phyloP scores from a whole-genome alignment of 345 rosid species.

The Acer negundo region DNA sequence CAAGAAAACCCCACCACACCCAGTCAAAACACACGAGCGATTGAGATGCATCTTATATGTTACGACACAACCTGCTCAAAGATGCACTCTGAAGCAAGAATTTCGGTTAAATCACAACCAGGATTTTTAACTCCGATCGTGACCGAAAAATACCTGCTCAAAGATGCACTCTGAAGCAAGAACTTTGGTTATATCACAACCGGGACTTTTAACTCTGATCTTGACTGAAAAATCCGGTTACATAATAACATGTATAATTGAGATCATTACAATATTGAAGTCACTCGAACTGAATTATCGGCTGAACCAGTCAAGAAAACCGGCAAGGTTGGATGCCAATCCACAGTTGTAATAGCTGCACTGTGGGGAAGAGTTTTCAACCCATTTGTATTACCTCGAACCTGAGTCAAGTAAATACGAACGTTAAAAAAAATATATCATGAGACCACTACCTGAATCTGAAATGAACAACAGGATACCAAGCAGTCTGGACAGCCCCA shows the following conservation, averaged over 20 bases:
- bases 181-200: not conserved
- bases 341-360: slow-evolving; percentile 65
- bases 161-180: not conserved
- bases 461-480: not conserved
- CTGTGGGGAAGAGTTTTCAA: slow-evolving; percentile 60
- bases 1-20: not conserved
- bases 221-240: not conserved
- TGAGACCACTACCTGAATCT: not conserved
- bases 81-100: too few species aligned
- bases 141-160: not conserved
- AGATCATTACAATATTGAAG: slow-evolving; percentile 38
- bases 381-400: slow-evolving; percentile 50
- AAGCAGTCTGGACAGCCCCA: not conserved
- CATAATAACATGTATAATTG: not conserved
- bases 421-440: not conserved
- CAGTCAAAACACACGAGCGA: not conserved
- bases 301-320: slow-evolving; percentile 70
- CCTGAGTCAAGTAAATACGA: slow-evolving; percentile 32
- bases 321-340: slow-evolving; percentile 78
- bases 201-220: not conserved
- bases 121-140: not conserved
- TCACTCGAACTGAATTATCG: slow-evolving; percentile 67
- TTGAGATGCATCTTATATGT: not conserved
- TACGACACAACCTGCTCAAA: not conserved
- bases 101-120: not conserved